Evolutionary conservation across 1,139 yeast genomes (phyloP).

Genomic region (Geotrichum bryndzae): DNA sequence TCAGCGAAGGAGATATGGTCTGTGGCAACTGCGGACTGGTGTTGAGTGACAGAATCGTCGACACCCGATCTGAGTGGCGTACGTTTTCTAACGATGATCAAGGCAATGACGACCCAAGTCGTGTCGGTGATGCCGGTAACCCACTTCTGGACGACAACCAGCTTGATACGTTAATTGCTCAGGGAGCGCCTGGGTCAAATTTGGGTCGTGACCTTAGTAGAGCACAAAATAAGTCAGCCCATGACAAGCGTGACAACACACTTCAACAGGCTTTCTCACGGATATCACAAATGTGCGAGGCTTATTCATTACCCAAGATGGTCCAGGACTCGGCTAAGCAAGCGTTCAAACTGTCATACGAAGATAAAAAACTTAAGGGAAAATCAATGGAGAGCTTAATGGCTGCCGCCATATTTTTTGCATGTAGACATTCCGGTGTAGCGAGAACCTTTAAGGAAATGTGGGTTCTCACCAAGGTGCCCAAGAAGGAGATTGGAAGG

Average conservation of each 20-base stretch:
- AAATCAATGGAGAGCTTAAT: conserved; percentile 89
- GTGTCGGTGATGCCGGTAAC: conserved; percentile 97
- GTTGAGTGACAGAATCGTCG: conserved; percentile 84
- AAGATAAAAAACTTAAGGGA: conserved; percentile 80
- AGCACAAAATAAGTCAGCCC: conserved; percentile 79
- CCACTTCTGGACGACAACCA: conserved; percentile 88
- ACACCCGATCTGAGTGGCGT: conserved; percentile 97
- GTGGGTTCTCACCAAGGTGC: conserved; percentile 90
- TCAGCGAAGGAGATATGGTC: conserved; percentile 95
- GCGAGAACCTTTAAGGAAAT: conserved; percentile 95
- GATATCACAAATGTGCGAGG: conserved; percentile 94
- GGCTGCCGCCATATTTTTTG: conserved; percentile 94
- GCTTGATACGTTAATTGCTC: conserved; percentile 85
- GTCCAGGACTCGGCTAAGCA: conserved; percentile 98
- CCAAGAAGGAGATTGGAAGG: conserved; percentile 83
- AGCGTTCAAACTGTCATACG: conserved; percentile 85
- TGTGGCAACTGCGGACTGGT: conserved; percentile 96
- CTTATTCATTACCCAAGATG: conserved; percentile 86
- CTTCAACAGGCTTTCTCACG: conserved; percentile 84
- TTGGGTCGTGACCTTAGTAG: conserved; percentile 82
- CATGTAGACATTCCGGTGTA: conserved; percentile 89
- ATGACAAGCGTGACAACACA: conserved; percentile 82
- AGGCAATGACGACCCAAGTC: conserved; percentile 96
- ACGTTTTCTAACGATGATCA: conserved; percentile 93
- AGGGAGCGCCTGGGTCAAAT: conserved; percentile 58